These are phyloP conservation scores for Hypsizygus marmoreus DNA, from an alignment of 768 basidiomycete genomes.

Conservation along the genomic window DNA sequence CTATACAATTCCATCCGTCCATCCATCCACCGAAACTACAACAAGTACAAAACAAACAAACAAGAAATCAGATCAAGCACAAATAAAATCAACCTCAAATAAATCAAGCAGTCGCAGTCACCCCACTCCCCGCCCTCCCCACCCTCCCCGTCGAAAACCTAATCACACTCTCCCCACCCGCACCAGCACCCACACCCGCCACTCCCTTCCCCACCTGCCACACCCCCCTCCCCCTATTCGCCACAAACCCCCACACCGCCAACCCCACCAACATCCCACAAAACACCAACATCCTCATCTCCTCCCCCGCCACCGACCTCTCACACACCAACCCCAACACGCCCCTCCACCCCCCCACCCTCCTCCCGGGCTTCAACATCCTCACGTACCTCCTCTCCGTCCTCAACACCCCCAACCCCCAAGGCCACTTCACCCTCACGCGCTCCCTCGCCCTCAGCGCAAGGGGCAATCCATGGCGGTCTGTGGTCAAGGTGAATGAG, in stretches of 20 bases:
- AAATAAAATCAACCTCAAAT: neutral
- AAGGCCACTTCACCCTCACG: slow-evolving; percentile 48
- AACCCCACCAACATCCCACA: slow-evolving; percentile 50
- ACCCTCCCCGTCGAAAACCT: slow-evolving; percentile 5
- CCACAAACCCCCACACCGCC: slow-evolving; percentile 50
- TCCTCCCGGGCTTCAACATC: slow-evolving; percentile 32
- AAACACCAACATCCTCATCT: slow-evolving; percentile 61
- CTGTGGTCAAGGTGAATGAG: slow-evolving; percentile 56
- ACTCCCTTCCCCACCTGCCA: slow-evolving; percentile 1
- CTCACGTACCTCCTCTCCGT: slow-evolving; percentile 38
- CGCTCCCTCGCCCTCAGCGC: slow-evolving; percentile 54
- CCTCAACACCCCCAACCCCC: slow-evolving; percentile 43
- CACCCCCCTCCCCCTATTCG: slow-evolving; percentile 9
- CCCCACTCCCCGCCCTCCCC: neutral
- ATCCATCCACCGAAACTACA: neutral
- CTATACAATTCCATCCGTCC: no score
- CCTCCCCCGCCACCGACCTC: slow-evolving; percentile 65
- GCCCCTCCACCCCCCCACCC: slow-evolving; percentile 42
- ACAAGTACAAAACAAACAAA: no score
- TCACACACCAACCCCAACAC: slow-evolving; percentile 53
- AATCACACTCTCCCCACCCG: slow-evolving; percentile 5
- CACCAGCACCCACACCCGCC: neutral
- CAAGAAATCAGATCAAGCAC: neutral
- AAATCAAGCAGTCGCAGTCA: slow-evolving; percentile 11
- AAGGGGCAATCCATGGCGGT: slow-evolving; percentile 65